These are phyloP conservation scores for Davidsoniella australis DNA, from an alignment of 2,329 filamentous ascomycete genomes.

Conservation along the genomic window DNA sequence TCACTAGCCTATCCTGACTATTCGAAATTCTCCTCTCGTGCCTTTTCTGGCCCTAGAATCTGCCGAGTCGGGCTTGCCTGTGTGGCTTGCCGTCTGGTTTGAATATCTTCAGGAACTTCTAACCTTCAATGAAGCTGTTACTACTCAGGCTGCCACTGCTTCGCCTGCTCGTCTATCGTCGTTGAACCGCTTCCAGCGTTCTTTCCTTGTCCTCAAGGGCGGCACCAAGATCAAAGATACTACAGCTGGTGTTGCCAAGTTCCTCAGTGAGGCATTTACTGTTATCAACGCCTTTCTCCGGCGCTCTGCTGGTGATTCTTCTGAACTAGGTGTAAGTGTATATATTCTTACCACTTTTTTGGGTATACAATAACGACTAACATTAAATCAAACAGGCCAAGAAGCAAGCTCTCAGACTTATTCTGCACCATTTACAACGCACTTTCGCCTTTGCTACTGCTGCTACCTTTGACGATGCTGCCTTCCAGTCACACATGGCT, in stretches of 20 bases:
- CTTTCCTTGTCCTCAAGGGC: constrained; percentile 35
- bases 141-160: constrained; percentile 25
- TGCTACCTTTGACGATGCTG: constrained; percentile 39
- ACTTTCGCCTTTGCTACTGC: constrained; percentile 31
- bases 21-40: constrained; percentile 39
- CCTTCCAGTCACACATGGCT: constrained; percentile 44
- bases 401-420: constrained; percentile 18
- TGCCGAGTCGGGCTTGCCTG: constrained; percentile 23
- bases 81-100: constrained; percentile 35
- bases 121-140: constrained; percentile 24
- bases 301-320: not conserved
- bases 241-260: constrained; percentile 35
- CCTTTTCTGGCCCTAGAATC: constrained; percentile 29
- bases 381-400: constrained; percentile 3
- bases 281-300: constrained; percentile 28
- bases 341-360: not conserved
- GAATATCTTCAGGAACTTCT: constrained; percentile 32
- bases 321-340: constrained; percentile 1
- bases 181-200: constrained; percentile 44
- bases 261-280: constrained; percentile 25
- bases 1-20: constrained; percentile 36
- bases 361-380: not conserved
- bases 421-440: constrained; percentile 38
- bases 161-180: constrained; percentile 32
- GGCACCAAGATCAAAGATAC: constrained; percentile 42